Evolutionary conservation across 257 asterid species (phyloP), one percentile per base, ranked within the genome.

Genomic region (Nicotiana knightiana): DNA sequence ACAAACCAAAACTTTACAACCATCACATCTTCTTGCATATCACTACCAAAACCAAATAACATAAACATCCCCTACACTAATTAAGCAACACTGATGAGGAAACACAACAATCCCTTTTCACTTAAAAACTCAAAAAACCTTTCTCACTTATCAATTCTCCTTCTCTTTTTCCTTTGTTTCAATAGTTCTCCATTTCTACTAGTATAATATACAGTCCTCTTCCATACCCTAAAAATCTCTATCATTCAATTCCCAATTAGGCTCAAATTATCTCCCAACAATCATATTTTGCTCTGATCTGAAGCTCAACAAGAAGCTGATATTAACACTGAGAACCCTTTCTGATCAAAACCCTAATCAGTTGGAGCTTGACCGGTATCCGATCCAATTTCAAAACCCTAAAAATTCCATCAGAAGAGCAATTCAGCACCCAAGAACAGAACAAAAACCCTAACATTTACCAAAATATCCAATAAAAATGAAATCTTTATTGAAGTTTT

Each of bases 191-290:
- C 63, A 63, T 59, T 62, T 75, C 80, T 82, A 76, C 82, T 55
- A 32, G 83, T 83, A 46, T 57, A 46, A 77, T 51, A 85, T 82
- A 63, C 86, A 87, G 61, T 84, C 88, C 61, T 80, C 89, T 82
- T 87, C 87, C 88, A 87, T 87, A 33, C 83, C 86, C 80, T 57
- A 59, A 43, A 43, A 43, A 32, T n/a, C 80, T 37, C 18, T 3
- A 73, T 77, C 82, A 82, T 48, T 37, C 83, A 53, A 71, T 48
- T 54, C 68, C 82, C 80, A 61, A 5, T 43, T 43, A 43, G 51
- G 37, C 77, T 79, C 70, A 67, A 61, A 68, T 9, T 37, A 81
- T 58, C 84, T 71, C 17, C 15, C 58, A 46, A 63, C 24, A 33
- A 58, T 24, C 83, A 80, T 28, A 48, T 18, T 32, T 16, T 68